Base-by-base conservation (phyloP, 2,329 filamentous ascomycete species). In the Pseudocercospora crystallina region DNA sequence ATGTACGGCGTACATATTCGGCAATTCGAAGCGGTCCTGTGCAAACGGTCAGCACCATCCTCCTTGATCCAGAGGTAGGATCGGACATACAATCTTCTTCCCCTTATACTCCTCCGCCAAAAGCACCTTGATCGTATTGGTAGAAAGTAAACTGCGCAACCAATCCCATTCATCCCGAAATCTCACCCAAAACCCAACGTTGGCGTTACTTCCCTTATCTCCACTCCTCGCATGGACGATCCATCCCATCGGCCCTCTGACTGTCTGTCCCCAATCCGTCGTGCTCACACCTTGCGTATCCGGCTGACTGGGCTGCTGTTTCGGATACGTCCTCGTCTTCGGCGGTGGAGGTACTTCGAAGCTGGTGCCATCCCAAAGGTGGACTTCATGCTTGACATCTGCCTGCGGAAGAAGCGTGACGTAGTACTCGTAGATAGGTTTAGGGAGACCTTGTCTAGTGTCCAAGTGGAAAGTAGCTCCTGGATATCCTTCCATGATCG, bases 111-210 rank as follows among this genome's bases (percentile, higher is more conserved):
- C 68, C 11, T 66, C 62, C n/a, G 56, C 65, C 32, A 70, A 41
- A 40, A 70, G 40, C 8, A 49, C 29, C 44, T 61, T 61, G 32
- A 70, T 54, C 5, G 42, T 64, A 3, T 63, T 57, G 2, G 58
- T 48, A n/a, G 57, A 61, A 8, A 69, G 53, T 3, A 66, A 32
- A 8, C 54, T 57, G 12, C 63, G 58, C 20, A 70, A 46, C 68
- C 68, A 70, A 11, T 64, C 57, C 51, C 58, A 70, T 40, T 67
- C 65, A n/a, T 68, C 65, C 5, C 47, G 34, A 40, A 56, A 55
- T 5, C 71, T 64, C 5, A 76, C 73, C 56, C 75, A 81, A 53
- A 71, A 54, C 44, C 71, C 67, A 5, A 68, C 59, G 41, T 69
- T 69, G 9, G 62, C 63, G 38, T 69, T 66, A 7, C 53, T 55